Evolutionary conservation across 768 basidiomycete genomes (phyloP).

Genomic region (Artomyces pyxidatus): DNA sequence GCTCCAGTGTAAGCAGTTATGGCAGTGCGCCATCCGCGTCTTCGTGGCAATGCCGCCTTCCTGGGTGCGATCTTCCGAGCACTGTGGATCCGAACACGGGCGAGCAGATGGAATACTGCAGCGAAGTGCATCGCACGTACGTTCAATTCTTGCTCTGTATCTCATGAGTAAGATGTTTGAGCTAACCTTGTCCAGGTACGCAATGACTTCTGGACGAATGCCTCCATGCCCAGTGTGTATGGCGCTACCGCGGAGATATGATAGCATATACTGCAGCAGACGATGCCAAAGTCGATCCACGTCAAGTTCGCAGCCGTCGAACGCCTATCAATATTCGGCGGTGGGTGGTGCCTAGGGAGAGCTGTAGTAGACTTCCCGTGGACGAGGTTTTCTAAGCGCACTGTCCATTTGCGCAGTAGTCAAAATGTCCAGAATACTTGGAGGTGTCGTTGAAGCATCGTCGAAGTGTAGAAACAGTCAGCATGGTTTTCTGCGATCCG

Average conservation of each 20-base stretch:
- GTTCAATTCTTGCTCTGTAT: not conserved
- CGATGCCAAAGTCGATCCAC: conserved; percentile 3
- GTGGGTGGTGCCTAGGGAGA: too few relatives aligned
- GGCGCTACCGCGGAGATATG: not conserved
- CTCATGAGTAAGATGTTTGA: not conserved
- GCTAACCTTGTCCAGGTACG: not conserved
- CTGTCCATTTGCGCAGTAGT: too few relatives aligned
- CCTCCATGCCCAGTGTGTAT: conserved; percentile 4
- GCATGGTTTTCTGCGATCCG: too few relatives aligned
- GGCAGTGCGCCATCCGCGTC: not conserved
- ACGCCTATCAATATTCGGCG: too few relatives aligned
- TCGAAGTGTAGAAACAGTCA: too few relatives aligned
- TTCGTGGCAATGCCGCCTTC: not conserved
- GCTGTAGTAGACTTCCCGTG: too few relatives aligned
- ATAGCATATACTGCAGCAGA: conserved; percentile 2
- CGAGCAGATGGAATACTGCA: not conserved
- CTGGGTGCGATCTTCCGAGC: not conserved
- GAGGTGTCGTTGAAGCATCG: too few relatives aligned
- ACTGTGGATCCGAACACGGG: not conserved
- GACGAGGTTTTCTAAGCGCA: too few relatives aligned
- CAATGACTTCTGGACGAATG: not conserved
- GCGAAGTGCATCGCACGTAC: not conserved
- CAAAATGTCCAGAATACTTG: too few relatives aligned
- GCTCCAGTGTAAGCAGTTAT: not conserved
- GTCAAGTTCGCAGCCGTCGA: not conserved